Conservation (phyloP, 1,139 yeast species). For the Meyerozyma sp. region DNA sequence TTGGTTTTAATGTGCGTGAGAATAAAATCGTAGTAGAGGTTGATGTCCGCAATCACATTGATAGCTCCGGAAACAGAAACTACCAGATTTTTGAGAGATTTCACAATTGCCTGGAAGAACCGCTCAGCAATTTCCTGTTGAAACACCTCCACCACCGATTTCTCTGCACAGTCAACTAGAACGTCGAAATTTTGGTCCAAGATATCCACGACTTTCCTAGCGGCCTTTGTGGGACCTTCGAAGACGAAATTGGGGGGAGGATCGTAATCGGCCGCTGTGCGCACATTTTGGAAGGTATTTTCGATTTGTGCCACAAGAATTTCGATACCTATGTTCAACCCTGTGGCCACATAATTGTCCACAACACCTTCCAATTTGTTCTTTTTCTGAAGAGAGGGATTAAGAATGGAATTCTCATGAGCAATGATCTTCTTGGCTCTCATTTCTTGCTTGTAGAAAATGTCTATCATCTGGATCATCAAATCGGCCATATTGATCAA, state of each 20-base stretch:
- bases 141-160: constrained; percentile 82
- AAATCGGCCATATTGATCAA: constrained; percentile 89
- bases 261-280: constrained; percentile 30
- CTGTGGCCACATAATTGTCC: constrained; percentile 89
- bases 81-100: constrained; percentile 60
- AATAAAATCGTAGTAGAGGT: constrained; percentile 70
- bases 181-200: constrained; percentile 71
- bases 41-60: constrained; percentile 67
- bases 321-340: constrained; percentile 84
- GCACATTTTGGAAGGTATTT: constrained; percentile 22
- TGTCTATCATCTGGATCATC: constrained; percentile 87
- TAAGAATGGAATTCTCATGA: constrained; percentile 69
- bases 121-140: constrained; percentile 92
- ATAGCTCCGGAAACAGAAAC: constrained; percentile 83
- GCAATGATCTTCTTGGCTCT: constrained; percentile 56
- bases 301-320: constrained; percentile 76
- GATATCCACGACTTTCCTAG: constrained; percentile 54
- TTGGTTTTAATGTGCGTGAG: constrained; percentile 47
- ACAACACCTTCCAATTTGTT: constrained; percentile 73
- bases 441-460: constrained; percentile 85
- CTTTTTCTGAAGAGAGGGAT: constrained; percentile 76
- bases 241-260: constrained; percentile 17
- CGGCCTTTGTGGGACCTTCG: constrained; percentile 67
- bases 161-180: constrained; percentile 80
- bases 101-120: constrained; percentile 71